Base-by-base conservation (phyloP, 108 stramenopile genomes). In the Skeletonema marinoi region DNA sequence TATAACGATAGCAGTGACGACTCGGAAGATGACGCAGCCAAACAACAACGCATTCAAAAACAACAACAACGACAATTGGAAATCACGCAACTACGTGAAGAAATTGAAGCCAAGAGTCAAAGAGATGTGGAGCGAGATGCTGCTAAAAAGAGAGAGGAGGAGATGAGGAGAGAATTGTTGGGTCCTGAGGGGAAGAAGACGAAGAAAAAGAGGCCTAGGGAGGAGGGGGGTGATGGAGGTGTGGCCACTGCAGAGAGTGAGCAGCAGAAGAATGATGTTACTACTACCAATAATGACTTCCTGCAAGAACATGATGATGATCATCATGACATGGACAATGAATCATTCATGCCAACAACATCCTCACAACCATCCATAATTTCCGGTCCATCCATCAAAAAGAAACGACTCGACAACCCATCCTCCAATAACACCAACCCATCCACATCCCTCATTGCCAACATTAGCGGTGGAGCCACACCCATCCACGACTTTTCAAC, bases 401-500 rank as follows among this genome's bases (percentile, higher is more conserved):
- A 82, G 72, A 83, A 81, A 81, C 61, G 82, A 14, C 39, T 63
- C 67, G 72, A 80, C 10, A 65, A 61, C 42, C 16, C 13, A 46
- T 13, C 46, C 38, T 7, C 6, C 25, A 21, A 29, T 3, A 39
- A 60, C 32, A 16, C 4, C 41, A 29, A 21, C 6, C 11, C 31
- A 13, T 9, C 73, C 21, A 75, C 63, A 31, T 80, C 81, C n/a
- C 87, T 95, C 12, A 87, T 95, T 50, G 85, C 91, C 63, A 92
- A 90, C 70, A 75, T 93, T 54, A 67, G 60, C 10, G 74, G 68
- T 3, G 65, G 50, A 14, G 41, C 81, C 16, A 95, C 94, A 16
- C 94, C 94, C 16, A 84, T 88, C 19, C 92, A 95, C 70, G 94
- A 95, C 29, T 95, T 95, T 62, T 92, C 90, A 7, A 82, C 90